Evolutionary conservation across 176 grass and related monocot genomes (phyloP), one percentile per base, ranked within the genome.

Genomic region (Elaeis guineensis): DNA sequence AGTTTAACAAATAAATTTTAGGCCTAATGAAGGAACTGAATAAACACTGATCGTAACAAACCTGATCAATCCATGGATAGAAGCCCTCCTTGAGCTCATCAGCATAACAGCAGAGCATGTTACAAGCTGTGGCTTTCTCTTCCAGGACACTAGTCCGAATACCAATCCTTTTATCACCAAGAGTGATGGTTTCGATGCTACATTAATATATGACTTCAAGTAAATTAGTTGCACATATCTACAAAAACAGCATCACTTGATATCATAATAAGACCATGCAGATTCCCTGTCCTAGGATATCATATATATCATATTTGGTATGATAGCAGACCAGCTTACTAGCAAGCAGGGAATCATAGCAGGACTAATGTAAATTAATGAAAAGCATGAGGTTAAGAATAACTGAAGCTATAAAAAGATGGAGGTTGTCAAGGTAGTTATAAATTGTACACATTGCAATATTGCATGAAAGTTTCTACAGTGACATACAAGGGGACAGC

Each of bases 1-100:
- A 22, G 23, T 65, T 44, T 68, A 21, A 16, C 3, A 59, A 25
- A 51, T 69, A 69, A 2, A 65, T 0, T 25, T 62, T 21, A 50
- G 30, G 9, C 3, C 4, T 9, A 12, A 6, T 52, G 24, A 32
- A 9, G 25, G 58, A 32, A 75, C 5, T 51, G 16, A 67, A 25
- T 30, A 50, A 6, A n/a, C 49, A 18, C 3, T 30, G 48, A 52
- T 51, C 53, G 70, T 21, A 67, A 64, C 21, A 52, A 82, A 98
- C 93, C 93, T 98, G 94, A 74, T 98, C 94, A 29, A 98, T 92
- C 94, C 94, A 98, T 52, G 94, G 94, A 63, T 81, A 98, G 82
- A 98, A 98, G 5, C 94, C 94, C 70, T 98, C 94, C 63, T 98
- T 92, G 23, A 98, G 88, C 54, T 98, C 94, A 83, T 98, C 94